Evolutionary conservation across 495 filamentous ascomycete species (phyloP), one percentile per base, ranked within the genome.

Genomic region (Parathielavia hyrcaniae): DNA sequence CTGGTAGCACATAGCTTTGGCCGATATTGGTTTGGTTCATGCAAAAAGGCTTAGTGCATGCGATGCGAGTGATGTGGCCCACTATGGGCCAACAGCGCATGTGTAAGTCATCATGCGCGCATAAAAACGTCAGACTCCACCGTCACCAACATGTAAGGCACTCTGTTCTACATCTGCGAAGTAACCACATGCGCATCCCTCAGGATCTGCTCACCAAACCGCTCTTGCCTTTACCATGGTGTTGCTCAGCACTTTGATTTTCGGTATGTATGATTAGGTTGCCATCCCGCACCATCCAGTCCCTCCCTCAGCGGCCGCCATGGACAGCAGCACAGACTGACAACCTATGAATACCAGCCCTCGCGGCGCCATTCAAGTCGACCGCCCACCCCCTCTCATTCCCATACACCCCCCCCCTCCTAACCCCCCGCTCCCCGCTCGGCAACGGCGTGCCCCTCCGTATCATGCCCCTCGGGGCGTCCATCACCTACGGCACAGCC

Each of bases 401-500:
- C n/a, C n/a, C n/a, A 16, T 17, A 7, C 4, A 30, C 50, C 47
- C 59, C 49, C 55, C 45, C 56, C 10, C 23, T 48, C 26, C 61
- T 58, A 43, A 49, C 58, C 41, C 17, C 59, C 40, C 22, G 7
- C 8, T 6, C 47, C 11, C 49, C 64, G 26, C 61, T 73, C 39
- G 62, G 51, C 20, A 45, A 49, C 14, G 58, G 59, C 30, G 56
- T 69, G 8, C 65, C 65, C 5, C 72, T 83, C 1, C 73, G 79
- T 10, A 69, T 83, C 44, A 67, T 83, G 67, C 75, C 80, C 0
- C 72, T 84, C 6, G 81, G 81, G 1, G 81, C 77, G 7, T 83
- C 79, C 4, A 81, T 84, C 62, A 81, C 79, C 5, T 71, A 65
- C 41, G 81, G 81, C 45, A 30, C n/a, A 0, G 19, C 30, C 23